Base-by-base conservation (phyloP, 176 grass and related monocot species). In the Zea mays region DNA sequence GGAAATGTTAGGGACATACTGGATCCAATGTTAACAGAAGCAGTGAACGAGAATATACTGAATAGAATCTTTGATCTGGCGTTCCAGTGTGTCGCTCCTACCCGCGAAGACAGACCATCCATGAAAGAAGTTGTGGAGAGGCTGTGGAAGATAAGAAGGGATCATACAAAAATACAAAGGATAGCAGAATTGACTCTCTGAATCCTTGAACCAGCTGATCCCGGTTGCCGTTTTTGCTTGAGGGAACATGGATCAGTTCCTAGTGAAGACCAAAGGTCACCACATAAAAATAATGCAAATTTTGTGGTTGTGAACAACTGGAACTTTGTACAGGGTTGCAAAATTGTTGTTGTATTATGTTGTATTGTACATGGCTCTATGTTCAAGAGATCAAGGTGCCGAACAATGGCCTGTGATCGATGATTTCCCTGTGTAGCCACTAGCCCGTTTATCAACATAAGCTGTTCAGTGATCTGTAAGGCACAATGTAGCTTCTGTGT, bases 91-190 rank as follows among this genome's bases (percentile, higher is more conserved):
- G 86, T 88, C 2, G 92, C 92, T 61, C 92, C 86, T 73, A 91
- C 87, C 13, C 89, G 84, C 10, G 75, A 72, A 12, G 92, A 96
- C 45, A 85, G 92, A 65, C 92, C 92, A 49, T 56, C 19, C 48
- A 96, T 96, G 92, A 91, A 88, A 79, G 92, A 92, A 82, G 92
- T 96, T 51, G 81, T 14, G 21, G 92, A 92, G 73, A 80, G 75
- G 78, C 78, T 96, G 44, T 96, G 92, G 92, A 89, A 87, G 81
- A 85, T 96, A 77, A 86, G 92, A 76, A 92, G 83, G 80, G 92
- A 91, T 36, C 83, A 87, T 8, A 54, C 76, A 0, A 90, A 82
- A 68, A 84, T 52, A 15, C 85, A 54, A 37, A 84, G 67, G 16
- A 84, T 73, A 84, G 58, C 50, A 73, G 68, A 85, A 54, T 13